These are phyloP conservation scores for Naganishia albida DNA, from an alignment of 1,284 basidiomycete genomes.

Conservation along the genomic window DNA sequence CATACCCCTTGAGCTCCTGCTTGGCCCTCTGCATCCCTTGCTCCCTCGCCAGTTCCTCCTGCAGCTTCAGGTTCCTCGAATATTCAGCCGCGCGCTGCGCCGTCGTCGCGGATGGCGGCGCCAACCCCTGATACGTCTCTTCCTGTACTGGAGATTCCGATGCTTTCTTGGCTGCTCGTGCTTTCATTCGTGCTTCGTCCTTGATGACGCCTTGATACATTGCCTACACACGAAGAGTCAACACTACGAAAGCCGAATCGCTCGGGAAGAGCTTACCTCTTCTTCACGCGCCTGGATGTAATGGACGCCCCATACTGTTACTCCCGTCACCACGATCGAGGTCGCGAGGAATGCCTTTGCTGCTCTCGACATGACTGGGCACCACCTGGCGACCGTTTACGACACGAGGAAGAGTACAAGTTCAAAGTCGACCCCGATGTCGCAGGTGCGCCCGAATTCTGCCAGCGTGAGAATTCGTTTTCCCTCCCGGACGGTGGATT, in stretches of 20 bases:
- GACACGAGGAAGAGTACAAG: no score
- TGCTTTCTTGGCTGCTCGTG: slow-evolving; percentile 12
- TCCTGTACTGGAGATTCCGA: background rate
- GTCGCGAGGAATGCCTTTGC: slow-evolving; percentile 75
- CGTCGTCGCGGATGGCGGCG: slow-evolving; percentile 9
- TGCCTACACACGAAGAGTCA: slow-evolving; percentile 58
- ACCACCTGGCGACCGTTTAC: background rate
- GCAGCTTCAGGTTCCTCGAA: slow-evolving; percentile 29
- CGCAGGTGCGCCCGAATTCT: background rate
- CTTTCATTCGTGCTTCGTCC: slow-evolving; percentile 70
- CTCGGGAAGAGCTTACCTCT: slow-evolving; percentile 59
- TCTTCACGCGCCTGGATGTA: slow-evolving; percentile 82
- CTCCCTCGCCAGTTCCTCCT: slow-evolving; percentile 28
- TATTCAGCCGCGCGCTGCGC: slow-evolving; percentile 27
- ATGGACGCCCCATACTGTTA: slow-evolving; percentile 89
- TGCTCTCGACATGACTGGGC: slow-evolving; percentile 63
- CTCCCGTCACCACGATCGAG: slow-evolving; percentile 67
- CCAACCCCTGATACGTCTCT: slow-evolving; percentile 6
- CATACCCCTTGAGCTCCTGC: slow-evolving; percentile 14
- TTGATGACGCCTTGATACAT: slow-evolving; percentile 89
- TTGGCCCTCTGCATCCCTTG: slow-evolving; percentile 25
- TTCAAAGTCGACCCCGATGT: background rate
- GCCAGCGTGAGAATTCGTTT: slow-evolving; percentile 6
- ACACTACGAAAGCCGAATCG: background rate
- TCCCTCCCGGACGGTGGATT: background rate